phyloP scores from a whole-genome alignment of 2,329 filamentous ascomycete genomes.

The Sclerotiophoma versabilis region DNA sequence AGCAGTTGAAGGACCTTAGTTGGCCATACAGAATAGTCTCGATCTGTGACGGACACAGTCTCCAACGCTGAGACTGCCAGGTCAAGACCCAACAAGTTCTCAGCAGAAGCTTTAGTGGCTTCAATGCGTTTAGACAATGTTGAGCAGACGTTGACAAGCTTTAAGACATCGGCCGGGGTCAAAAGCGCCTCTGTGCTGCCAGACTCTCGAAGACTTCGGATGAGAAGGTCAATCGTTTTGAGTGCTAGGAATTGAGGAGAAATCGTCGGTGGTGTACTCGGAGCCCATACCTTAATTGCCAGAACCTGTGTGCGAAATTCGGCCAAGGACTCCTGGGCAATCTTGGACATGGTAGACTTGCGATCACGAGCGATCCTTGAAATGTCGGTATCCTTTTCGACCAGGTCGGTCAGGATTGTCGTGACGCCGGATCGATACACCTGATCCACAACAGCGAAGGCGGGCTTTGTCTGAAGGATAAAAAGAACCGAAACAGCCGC shows the following conservation, averaged over 20 bases:
- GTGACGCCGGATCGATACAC: slow-evolving; percentile 64
- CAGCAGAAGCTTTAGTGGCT: slow-evolving; percentile 17
- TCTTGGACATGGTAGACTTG: slow-evolving; percentile 72
- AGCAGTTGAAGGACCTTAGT: slow-evolving; percentile 61
- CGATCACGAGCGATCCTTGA: slow-evolving; percentile 68
- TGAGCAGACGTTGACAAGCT: slow-evolving; percentile 55
- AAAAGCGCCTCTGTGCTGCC: slow-evolving; percentile 61
- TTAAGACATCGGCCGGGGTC: slow-evolving; percentile 33
- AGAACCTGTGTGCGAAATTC: slow-evolving; percentile 63
- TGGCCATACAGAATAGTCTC: slow-evolving; percentile 45
- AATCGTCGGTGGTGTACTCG: slow-evolving; percentile 57
- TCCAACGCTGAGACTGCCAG: slow-evolving; percentile 62
- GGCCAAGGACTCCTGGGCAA: slow-evolving; percentile 64
- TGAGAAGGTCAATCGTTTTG: slow-evolving; percentile 67
- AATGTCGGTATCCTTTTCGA: slow-evolving; percentile 63
- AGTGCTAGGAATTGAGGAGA: slow-evolving; percentile 71
- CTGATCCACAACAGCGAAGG: slow-evolving; percentile 65
- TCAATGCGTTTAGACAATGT: slow-evolving; percentile 24
- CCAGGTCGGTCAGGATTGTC: slow-evolving; percentile 62
- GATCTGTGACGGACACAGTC: slow-evolving; percentile 55
- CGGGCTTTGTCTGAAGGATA: slow-evolving; percentile 67
- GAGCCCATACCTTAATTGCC: slow-evolving; percentile 67
- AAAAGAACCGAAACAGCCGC: slow-evolving; percentile 69
- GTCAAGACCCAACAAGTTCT: slow-evolving; percentile 44
- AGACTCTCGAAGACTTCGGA: slow-evolving; percentile 59